These are phyloP conservation scores for Escovopsis sp. DNA, from an alignment of 2,329 filamentous ascomycete species.

Conservation along the genomic window DNA sequence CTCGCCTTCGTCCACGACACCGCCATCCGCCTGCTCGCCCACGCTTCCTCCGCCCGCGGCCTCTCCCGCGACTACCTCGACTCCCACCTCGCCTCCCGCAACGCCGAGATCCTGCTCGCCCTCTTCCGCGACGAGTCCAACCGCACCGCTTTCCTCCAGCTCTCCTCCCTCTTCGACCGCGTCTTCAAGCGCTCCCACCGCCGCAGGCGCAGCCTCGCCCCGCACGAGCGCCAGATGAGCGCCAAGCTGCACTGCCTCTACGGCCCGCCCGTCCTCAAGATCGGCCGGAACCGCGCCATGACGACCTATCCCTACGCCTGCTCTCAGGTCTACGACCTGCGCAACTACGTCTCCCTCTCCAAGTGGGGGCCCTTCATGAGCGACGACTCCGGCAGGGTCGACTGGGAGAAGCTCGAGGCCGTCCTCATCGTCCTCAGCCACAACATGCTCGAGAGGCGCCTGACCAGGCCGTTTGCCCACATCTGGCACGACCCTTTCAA, in stretches of 20 bases:
- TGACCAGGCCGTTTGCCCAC: conserved; percentile 30
- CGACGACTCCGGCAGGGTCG: conserved; percentile 45
- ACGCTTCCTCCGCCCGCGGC: conserved; percentile 21
- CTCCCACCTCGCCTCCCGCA: conserved; percentile 30
- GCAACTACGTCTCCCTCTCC: conserved; percentile 45
- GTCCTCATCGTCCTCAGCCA: conserved; percentile 53
- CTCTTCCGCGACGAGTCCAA: conserved; percentile 34
- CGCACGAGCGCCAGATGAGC: conserved; percentile 39
- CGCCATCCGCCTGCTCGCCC: conserved; percentile 29
- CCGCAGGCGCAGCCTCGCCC: conserved; percentile 2
- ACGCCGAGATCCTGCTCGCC: conserved; percentile 26
- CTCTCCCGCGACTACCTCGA: conserved; percentile 15
- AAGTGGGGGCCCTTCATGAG: conserved; percentile 58
- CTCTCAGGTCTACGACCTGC: conserved; percentile 57
- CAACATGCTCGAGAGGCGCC: conserved; percentile 39
- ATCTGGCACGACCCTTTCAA: conserved; percentile 42
- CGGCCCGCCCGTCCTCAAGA: conserved; percentile 39
- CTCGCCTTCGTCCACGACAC: conserved; percentile 32
- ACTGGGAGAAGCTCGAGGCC: conserved; percentile 71
- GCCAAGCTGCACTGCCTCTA: conserved; percentile 58
- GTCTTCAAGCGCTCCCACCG: conserved; percentile 14
- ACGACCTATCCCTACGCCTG: conserved; percentile 45
- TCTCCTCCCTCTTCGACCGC: conserved; percentile 47
- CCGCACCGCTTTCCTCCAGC: conserved; percentile 43
- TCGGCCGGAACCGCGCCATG: conserved; percentile 19